A percentile compares a stretch with the other conserved stretches of the same genome.
These are phyloP conservation scores for Aspergillus japonicus DNA, from an alignment of 2,329 filamentous ascomycete genomes.

Conservation along the genomic window DNA sequence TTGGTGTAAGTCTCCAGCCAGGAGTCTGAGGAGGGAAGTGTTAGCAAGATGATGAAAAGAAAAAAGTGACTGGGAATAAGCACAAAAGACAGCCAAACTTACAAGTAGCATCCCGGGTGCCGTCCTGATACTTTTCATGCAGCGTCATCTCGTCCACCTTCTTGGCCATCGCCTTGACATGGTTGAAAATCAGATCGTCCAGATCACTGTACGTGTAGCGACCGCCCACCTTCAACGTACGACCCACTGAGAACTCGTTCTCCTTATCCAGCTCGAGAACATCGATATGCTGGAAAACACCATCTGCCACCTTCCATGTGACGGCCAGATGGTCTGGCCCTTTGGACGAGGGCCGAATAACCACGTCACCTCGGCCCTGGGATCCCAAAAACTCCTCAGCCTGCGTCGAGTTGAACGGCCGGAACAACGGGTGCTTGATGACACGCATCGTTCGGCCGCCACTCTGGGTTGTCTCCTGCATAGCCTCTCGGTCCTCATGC, in stretches of 20 bases:
- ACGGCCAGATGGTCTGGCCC: slow-evolving; percentile 92
- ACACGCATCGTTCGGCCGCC: slow-evolving; percentile 87
- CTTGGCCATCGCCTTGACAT: slow-evolving; percentile 95
- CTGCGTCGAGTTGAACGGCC: slow-evolving; percentile 85
- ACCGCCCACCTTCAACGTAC: slow-evolving; percentile 77
- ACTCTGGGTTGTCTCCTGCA: slow-evolving; percentile 80
- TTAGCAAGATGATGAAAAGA: neutral
- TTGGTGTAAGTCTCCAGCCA: slow-evolving; percentile 96
- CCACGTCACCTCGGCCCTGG: slow-evolving; percentile 81
- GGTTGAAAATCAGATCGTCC: slow-evolving; percentile 94
- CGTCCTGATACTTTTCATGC: slow-evolving; percentile 88
- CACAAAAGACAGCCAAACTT: slow-evolving; percentile 44
- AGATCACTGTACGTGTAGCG: slow-evolving; percentile 94
- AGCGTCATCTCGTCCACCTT: slow-evolving; percentile 96
- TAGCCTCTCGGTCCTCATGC: slow-evolving; percentile 73
- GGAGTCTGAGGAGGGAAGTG: slow-evolving; percentile 60
- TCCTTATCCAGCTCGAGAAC: slow-evolving; percentile 96
- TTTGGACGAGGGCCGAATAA: slow-evolving; percentile 93
- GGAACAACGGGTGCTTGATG: slow-evolving; percentile 96
- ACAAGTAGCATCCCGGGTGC: slow-evolving; percentile 80
- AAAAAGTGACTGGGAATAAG: neutral
- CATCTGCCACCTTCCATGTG: slow-evolving; percentile 96
- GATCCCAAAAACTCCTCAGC: slow-evolving; percentile 91
- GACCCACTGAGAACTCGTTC: slow-evolving; percentile 91
- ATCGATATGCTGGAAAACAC: slow-evolving; percentile 96